Evolutionary conservation across 2,329 filamentous ascomycete genomes (phyloP).

Genomic region (Verticillium klebahnii): DNA sequence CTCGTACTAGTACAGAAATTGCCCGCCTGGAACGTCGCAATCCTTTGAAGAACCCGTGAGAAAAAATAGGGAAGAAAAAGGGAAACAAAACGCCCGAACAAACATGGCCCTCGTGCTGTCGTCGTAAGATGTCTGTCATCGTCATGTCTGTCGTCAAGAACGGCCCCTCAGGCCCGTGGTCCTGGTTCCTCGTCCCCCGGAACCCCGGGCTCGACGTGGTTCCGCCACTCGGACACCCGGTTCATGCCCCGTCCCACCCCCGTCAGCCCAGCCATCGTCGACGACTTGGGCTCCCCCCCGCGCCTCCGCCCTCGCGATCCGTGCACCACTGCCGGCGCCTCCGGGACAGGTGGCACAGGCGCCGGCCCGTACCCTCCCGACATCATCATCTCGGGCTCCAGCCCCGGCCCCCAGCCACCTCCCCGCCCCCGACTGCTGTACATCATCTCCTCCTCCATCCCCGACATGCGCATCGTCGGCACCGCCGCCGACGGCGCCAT

Average conservation of each 20-base stretch:
- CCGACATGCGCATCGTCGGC: not conserved
- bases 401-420: not conserved
- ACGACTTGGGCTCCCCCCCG: constrained; percentile 26
- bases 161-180: constrained; percentile 12
- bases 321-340: constrained; percentile 18
- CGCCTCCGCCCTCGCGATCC: constrained; percentile 22
- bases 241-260: constrained; percentile 40
- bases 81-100: not conserved
- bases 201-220: constrained; percentile 39
- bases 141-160: not conserved
- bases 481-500: not conserved
- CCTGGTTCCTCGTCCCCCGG: constrained; percentile 20
- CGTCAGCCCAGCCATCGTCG: constrained; percentile 42
- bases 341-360: constrained; percentile 8
- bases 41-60: not conserved
- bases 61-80: not conserved
- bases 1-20: not conserved
- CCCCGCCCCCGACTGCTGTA: not conserved
- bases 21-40: not conserved
- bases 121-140: constrained; percentile 1
- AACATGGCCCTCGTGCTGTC: not conserved
- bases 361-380: not conserved
- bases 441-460: not conserved
- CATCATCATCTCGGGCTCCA: not conserved
- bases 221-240: constrained; percentile 44